Evolutionary conservation across 2,329 filamentous ascomycete genomes (phyloP).

Genomic region (Aspergillus oerlinghausenensis): DNA sequence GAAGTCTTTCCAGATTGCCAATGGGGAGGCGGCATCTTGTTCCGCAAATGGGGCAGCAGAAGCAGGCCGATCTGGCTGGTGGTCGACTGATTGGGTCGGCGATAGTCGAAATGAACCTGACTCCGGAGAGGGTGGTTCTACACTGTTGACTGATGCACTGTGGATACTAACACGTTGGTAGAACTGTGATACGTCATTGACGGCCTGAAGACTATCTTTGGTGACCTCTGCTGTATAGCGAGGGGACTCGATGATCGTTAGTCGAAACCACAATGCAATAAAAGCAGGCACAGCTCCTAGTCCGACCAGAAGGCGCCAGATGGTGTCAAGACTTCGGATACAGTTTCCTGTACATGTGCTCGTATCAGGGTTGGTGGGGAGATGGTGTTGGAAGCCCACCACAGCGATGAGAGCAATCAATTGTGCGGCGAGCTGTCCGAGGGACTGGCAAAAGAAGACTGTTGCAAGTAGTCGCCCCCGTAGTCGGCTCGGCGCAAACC

Average conservation of each 20-base stretch:
- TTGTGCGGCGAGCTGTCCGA: conserved; percentile 70
- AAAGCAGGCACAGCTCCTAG: conserved; percentile 57
- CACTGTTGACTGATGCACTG: neutral
- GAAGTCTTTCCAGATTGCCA: conserved; percentile 14
- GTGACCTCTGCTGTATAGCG: conserved; percentile 58
- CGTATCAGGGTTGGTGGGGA: conserved; percentile 35
- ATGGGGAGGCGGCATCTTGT: neutral
- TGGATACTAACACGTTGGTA: conserved; percentile 5
- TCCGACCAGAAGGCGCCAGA: conserved; percentile 61
- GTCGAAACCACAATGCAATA: conserved; percentile 59
- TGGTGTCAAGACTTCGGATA: conserved; percentile 45
- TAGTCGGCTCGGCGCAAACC: conserved; percentile 36
- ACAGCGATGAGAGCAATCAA: conserved; percentile 71
- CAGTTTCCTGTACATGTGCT: conserved; percentile 51
- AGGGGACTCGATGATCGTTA: conserved; percentile 60
- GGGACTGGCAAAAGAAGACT: conserved; percentile 80
- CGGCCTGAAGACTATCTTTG: conserved; percentile 12
- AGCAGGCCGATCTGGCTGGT: neutral
- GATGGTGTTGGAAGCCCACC: conserved; percentile 51
- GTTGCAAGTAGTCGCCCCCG: conserved; percentile 78
- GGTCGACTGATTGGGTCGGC: neutral
- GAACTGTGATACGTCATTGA: conserved; percentile 12
- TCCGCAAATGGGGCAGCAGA: neutral
- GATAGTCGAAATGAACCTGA: neutral
- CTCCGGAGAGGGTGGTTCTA: neutral